Percentiles rank a stretch among this genome's conserved stretches.
Evolutionary conservation across 306 rosid genomes (phyloP).

Genomic region (Glycine soja): DNA sequence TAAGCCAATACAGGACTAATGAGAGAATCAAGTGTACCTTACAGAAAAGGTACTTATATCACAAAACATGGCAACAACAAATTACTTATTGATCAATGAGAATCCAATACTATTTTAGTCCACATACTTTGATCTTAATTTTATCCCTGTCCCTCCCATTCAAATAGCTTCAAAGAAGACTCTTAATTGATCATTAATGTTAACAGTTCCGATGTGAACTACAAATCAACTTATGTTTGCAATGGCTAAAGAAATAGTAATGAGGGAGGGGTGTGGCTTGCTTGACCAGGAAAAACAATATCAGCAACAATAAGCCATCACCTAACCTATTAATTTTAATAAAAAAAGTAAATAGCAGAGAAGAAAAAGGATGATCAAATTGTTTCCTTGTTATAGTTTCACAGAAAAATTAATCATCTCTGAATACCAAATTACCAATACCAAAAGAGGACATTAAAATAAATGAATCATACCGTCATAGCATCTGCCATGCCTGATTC

Average conservation of each 20-base stretch:
- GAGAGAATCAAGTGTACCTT: neutral
- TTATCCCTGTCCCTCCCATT: conserved; percentile 3
- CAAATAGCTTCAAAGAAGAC: conserved; percentile 21
- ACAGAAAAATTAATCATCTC: conserved; percentile 26
- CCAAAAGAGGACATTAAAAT: conserved; percentile 18
- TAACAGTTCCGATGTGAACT: neutral
- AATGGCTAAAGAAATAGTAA: conserved; percentile 2
- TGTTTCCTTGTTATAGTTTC: conserved; percentile 27
- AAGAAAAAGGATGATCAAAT: conserved; percentile 3
- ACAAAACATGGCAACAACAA: neutral
- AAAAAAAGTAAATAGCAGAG: conserved; percentile 3
- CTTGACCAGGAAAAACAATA: conserved; percentile 14
- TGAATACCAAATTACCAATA: conserved; percentile 2
- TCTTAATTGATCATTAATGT: neutral
- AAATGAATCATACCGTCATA: conserved; percentile 68
- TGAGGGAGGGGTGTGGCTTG: conserved; percentile 12
- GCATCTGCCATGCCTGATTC: conserved; percentile 97
- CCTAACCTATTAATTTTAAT: neutral
- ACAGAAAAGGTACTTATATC: neutral
- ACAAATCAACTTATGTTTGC: neutral
- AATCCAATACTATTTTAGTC: neutral
- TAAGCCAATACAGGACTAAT: neutral
- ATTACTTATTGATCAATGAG: conserved; percentile 18
- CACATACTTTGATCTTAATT: neutral
- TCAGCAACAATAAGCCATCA: conserved; percentile 20